A percentile compares a stretch with the other conserved stretches of the same genome.
phyloP scores from a whole-genome alignment of 23 red algal species.

The Gracilaria caudata region DNA sequence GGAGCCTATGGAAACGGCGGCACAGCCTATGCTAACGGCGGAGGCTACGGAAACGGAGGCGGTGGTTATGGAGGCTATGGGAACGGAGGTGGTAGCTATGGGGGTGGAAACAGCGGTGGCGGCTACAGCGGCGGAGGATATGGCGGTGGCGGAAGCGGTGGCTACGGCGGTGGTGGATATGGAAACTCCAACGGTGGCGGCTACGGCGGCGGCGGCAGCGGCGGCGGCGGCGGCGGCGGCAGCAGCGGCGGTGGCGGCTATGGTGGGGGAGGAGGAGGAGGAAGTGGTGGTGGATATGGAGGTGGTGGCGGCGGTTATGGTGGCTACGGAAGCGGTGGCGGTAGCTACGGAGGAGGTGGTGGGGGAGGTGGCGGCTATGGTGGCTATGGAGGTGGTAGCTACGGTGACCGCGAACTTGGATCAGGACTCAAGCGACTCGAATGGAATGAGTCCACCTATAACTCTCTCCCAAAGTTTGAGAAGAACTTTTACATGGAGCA shows the following conservation, averaged over 20 bases:
- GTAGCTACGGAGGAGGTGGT: background rate
- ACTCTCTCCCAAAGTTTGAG: slow-evolving; percentile 81
- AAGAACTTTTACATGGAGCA: slow-evolving; percentile 99
- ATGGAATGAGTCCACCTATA: slow-evolving; percentile 48
- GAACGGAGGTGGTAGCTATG: slow-evolving; percentile 21
- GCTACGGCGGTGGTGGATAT: slow-evolving; percentile 16
- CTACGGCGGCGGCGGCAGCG: slow-evolving; percentile 26
- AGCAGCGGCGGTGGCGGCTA: slow-evolving; percentile 7
- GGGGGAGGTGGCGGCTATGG: slow-evolving; percentile 8
- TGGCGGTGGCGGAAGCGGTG: slow-evolving; percentile 20
- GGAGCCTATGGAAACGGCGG: slow-evolving; percentile 1
- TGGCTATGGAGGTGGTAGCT: slow-evolving; percentile 38
- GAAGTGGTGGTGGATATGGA: background rate
- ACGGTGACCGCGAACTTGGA: slow-evolving; percentile 47
- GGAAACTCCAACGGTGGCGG: slow-evolving; percentile 20
- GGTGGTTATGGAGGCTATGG: slow-evolving; percentile 11
- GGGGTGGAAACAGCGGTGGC: background rate
- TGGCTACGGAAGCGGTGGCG: background rate
- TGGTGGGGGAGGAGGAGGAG: slow-evolving; percentile 16
- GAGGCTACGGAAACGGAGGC: slow-evolving; percentile 13
- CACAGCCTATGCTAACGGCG: slow-evolving; percentile 15
- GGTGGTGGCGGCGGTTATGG: slow-evolving; percentile 22
- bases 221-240: background rate
- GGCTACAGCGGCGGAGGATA: background rate
- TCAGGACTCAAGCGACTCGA: slow-evolving; percentile 50